Evolutionary conservation across 2,329 filamentous ascomycete genomes (phyloP), one percentile per base, ranked within the genome.

Genomic region (Acarospora socialis): DNA sequence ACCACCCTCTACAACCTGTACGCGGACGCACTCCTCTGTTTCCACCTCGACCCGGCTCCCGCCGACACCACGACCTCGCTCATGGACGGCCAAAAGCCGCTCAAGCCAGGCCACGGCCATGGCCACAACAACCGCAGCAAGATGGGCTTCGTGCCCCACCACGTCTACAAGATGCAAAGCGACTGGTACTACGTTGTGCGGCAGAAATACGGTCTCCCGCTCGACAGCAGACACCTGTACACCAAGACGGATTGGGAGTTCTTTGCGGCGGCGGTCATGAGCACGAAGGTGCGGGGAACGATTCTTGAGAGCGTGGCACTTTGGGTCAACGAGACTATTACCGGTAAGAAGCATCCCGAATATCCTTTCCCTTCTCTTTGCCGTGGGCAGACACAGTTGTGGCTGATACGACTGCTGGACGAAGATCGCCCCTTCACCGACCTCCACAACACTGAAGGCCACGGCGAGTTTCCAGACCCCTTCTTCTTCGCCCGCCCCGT

Each of bases 201-300:
- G 42, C 81, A 92, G 52, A 74, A 70, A 46, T 92, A 87, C 52
- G 83, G 83, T 1, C 59, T 92, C 3, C 82, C 83, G 0, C 68
- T 92, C 5, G 83, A 92, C 54, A 79, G 70, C 43, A 71, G 83
- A 25, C 81, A 90, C 53, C 54, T 87, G 3, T 90, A 90, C 54
- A 78, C 81, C 20, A 92, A 92, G 57, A 83, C 77, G 18, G 83
- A 92, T 56, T 92, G 83, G 83, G 77, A 90, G 46, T 84, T 92
- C 52, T 86, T 90, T 53, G 80, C 81, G 0, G 82, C 83, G 28
- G 80, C 82, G 2, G 77, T 92, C 4, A 71, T 81, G 3, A 74
- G 73, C 43, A 68, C 70, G 49, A 57, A 65, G 36, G 78, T 79
- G 2, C 68, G 82, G 33, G 64, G 66, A 3, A 71, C 79, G 50